phyloP scores from a whole-genome alignment of 768 basidiomycete species.

The Leucogyrophana mollusca region DNA sequence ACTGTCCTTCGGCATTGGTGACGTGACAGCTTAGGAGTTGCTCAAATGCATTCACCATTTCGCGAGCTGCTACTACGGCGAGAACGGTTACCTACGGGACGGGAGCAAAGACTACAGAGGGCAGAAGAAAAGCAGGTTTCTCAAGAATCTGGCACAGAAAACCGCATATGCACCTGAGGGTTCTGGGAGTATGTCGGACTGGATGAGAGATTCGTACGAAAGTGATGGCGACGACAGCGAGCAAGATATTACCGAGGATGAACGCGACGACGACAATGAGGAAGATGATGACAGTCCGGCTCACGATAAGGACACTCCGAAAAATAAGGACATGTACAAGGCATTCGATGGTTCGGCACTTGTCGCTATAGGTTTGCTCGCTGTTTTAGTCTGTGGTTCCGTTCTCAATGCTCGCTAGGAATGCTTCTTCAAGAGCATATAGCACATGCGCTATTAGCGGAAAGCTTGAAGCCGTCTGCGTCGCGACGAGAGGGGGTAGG shows the following conservation, averaged over 20 bases:
- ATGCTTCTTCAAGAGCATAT: constrained; percentile 71
- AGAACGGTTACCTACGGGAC: constrained; percentile 58
- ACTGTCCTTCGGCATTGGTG: not conserved
- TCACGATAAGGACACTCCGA: constrained; percentile 4
- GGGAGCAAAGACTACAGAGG: constrained; percentile 44
- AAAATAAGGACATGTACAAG: constrained; percentile 66
- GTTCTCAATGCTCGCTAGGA: constrained; percentile 36
- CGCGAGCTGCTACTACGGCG: constrained; percentile 56
- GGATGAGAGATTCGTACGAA: constrained; percentile 7
- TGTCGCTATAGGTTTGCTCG: constrained; percentile 60
- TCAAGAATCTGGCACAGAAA: not conserved
- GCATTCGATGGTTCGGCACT: constrained; percentile 72
- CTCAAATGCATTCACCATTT: constrained; percentile 53
- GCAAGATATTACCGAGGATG: constrained; percentile 11
- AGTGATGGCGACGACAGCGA: constrained; percentile 8
- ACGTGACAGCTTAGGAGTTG: constrained; percentile 40
- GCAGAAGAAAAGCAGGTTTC: constrained; percentile 35
- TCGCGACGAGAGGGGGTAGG: too few relatives aligned
- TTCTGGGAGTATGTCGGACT: not conserved
- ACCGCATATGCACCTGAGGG: too few relatives aligned
- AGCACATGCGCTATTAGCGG: constrained; percentile 25
- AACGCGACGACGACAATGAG: constrained; percentile 15
- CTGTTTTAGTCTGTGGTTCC: not conserved
- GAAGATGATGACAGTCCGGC: constrained; percentile 9
- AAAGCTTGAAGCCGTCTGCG: too few relatives aligned